These are phyloP conservation scores for Xanthoparmelia taractica DNA, from an alignment of 495 filamentous ascomycete species.

Conservation along the genomic window DNA sequence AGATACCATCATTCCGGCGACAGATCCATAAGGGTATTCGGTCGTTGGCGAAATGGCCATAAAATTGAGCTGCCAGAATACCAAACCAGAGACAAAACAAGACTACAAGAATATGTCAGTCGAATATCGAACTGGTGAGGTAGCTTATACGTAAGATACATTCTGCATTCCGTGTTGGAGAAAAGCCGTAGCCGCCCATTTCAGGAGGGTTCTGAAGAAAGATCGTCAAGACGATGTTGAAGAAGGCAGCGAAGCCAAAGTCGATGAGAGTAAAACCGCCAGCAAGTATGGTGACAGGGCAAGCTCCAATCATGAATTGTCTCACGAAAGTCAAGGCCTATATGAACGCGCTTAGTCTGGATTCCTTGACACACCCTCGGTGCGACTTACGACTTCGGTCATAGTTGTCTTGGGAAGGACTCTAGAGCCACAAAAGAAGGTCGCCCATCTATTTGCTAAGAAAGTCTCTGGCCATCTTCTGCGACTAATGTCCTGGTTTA, in stretches of 20 bases:
- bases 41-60: slow-evolving; percentile 41
- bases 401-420: background rate
- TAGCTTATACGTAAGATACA: too few relatives aligned
- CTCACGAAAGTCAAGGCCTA: too few relatives aligned
- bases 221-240: slow-evolving; percentile 33
- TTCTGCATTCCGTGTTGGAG: slow-evolving; percentile 32
- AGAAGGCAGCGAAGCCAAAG: slow-evolving; percentile 34
- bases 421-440: background rate
- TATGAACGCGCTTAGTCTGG: too few relatives aligned
- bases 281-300: slow-evolving; percentile 17
- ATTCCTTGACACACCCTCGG: background rate
- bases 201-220: slow-evolving; percentile 33
- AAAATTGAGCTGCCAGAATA: slow-evolving; percentile 36
- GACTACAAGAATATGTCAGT: too few relatives aligned
- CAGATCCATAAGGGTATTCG: slow-evolving; percentile 39
- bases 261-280: slow-evolving; percentile 26
- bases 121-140: too few relatives aligned
- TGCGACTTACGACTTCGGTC: background rate
- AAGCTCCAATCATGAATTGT: too few relatives aligned
- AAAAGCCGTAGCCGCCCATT: slow-evolving; percentile 37
- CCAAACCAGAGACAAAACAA: slow-evolving; percentile 42
- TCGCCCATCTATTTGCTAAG: background rate
- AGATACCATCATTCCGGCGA: slow-evolving; percentile 34
- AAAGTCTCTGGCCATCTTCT: background rate
- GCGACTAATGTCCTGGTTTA: background rate